phyloP scores from a whole-genome alignment of 768 basidiomycete genomes.

The Psilocybe sp. region DNA sequence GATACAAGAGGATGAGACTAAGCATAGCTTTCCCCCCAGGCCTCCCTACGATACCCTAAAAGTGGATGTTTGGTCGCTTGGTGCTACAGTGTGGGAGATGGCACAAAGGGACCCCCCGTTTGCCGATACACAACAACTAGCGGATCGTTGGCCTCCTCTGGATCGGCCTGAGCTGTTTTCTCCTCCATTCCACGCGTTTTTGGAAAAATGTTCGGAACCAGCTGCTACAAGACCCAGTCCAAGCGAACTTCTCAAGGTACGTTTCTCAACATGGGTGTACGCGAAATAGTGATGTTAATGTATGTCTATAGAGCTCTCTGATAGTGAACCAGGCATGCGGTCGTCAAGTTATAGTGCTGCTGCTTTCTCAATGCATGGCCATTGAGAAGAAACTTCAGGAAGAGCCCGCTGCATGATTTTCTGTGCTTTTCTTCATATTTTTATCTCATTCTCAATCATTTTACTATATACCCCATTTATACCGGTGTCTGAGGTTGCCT shows the following conservation, averaged over 20 bases:
- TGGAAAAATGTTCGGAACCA: conserved; percentile 64
- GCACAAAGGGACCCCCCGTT: conserved; percentile 77
- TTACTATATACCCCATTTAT: conserved; percentile 3
- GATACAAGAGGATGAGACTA: not conserved
- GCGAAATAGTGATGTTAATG: not conserved
- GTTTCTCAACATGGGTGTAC: conserved; percentile 19
- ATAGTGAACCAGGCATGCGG: conserved; percentile 64
- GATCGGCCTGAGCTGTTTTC: conserved; percentile 58
- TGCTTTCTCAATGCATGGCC: conserved; percentile 63
- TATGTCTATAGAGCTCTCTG: conserved; percentile 48
- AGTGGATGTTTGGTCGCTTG: conserved; percentile 79
- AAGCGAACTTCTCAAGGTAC: conserved; percentile 55
- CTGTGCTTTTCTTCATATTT: conserved; percentile 4
- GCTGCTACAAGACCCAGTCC: conserved; percentile 53
- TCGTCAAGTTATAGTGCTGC: conserved; percentile 61
- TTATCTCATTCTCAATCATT: not conserved
- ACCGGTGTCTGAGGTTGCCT: conserved; percentile 2
- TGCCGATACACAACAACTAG: conserved; percentile 51
- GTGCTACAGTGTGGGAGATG: conserved; percentile 83
- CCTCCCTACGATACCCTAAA: conserved; percentile 72
- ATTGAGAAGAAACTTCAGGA: conserved; percentile 51
- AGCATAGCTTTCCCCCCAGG: conserved; percentile 25
- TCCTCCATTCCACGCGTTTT: conserved; percentile 70
- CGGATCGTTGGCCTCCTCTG: conserved; percentile 65
- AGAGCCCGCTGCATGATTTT: conserved; percentile 6